phyloP scores from a whole-genome alignment of 139 green algal species.

The Chlorella sp. region DNA sequence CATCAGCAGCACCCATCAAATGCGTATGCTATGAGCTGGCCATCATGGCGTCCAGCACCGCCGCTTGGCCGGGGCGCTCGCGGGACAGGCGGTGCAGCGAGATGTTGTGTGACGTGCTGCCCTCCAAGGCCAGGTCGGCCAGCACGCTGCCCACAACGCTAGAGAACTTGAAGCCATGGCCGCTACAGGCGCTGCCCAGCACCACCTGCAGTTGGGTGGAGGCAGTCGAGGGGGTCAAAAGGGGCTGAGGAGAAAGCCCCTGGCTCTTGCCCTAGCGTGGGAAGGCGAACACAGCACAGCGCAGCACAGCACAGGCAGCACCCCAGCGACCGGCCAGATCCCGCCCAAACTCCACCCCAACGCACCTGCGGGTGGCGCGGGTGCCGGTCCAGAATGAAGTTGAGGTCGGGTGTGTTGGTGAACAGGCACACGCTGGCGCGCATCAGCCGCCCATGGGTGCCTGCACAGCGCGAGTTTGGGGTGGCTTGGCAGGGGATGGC shows the following conservation, averaged over 20 bases:
- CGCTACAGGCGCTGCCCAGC: constrained; percentile 75
- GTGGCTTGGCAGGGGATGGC: too few species aligned
- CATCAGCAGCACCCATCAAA: not conserved
- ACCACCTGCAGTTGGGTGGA: constrained; percentile 65
- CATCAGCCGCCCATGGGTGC: constrained; percentile 47
- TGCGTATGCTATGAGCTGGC: too few species aligned
- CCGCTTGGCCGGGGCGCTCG: constrained; percentile 2
- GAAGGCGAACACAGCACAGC: too few species aligned
- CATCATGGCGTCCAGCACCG: not conserved
- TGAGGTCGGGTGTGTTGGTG: constrained; percentile 79
- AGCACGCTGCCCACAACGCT: constrained; percentile 58
- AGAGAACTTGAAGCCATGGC: constrained; percentile 90
- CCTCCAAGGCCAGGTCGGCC: constrained; percentile 61
- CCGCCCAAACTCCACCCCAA: not conserved
- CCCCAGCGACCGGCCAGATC: too few species aligned
- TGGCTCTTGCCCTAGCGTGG: too few species aligned
- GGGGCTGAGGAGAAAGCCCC: too few species aligned
- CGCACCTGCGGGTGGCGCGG: constrained; percentile 72
- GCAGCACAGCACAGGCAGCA: too few species aligned
- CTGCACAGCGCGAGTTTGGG: too few species aligned
- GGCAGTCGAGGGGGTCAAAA: too few species aligned
- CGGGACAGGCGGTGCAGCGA: constrained; percentile 32
- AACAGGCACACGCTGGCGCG: constrained; percentile 76
- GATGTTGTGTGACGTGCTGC: constrained; percentile 53
- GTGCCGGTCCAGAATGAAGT: constrained; percentile 87